Evolutionary conservation across 305 asterid genomes (phyloP).

Genomic region (Fraxinus sp.): DNA sequence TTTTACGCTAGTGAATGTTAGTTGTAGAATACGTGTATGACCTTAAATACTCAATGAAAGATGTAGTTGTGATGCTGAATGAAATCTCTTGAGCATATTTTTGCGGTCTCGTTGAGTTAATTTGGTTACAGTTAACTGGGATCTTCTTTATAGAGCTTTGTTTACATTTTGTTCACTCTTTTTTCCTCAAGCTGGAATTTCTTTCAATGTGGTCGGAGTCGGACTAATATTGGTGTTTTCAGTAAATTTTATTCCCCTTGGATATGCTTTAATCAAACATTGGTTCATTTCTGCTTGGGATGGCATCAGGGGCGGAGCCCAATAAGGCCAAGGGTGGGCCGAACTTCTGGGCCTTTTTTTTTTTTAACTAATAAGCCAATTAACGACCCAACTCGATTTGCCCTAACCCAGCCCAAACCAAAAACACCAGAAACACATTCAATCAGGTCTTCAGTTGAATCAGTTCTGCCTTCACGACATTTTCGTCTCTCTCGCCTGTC

Average conservation of each 20-base stretch:
- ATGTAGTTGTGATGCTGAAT: background rate
- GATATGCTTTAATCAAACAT: background rate
- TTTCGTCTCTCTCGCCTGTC: no score
- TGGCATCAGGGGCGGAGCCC: background rate
- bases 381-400: no score
- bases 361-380: no score
- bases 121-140: background rate
- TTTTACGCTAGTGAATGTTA: background rate
- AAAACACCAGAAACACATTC: no score
- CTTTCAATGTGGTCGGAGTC: background rate
- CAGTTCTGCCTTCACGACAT: no score
- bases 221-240: background rate
- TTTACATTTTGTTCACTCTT: background rate
- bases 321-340: no score
- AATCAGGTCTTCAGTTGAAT: no score
- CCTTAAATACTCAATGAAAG: background rate
- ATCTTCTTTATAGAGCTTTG: background rate
- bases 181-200: background rate
- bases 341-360: no score
- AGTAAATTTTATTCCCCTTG: background rate
- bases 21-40: background rate
- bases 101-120: background rate
- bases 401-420: no score
- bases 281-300: background rate
- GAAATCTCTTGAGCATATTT: background rate